A percentile compares a stretch with the other conserved stretches of the same genome.
phyloP scores from a whole-genome alignment of 306 rosid species.

The Geum urbanum region DNA sequence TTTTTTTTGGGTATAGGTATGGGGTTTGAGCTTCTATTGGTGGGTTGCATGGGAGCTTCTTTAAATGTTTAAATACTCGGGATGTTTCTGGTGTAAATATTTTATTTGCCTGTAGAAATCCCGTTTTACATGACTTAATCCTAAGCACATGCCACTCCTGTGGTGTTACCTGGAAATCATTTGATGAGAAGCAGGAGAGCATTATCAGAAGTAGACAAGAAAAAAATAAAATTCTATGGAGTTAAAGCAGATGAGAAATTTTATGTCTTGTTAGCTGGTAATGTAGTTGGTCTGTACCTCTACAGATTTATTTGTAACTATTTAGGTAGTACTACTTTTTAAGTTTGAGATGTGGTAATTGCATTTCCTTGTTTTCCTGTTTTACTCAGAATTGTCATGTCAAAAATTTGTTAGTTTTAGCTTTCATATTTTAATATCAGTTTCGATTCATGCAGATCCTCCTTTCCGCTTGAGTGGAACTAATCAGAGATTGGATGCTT shows the following conservation, averaged over 20 bases:
- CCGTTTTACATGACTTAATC: neutral
- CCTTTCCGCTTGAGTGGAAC: slow-evolving; percentile 12
- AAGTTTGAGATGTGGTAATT: neutral
- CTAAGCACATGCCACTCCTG: neutral
- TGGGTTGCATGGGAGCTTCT: neutral
- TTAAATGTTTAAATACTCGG: neutral
- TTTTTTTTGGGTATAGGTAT: neutral
- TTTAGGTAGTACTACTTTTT: neutral
- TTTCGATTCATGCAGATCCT: slow-evolving; percentile 39
- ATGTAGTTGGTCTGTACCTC: neutral
- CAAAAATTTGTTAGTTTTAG: neutral
- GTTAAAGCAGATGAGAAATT: neutral
- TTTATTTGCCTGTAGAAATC: too few species aligned
- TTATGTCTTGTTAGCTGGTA: neutral
- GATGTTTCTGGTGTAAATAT: neutral
- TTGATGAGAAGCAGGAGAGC: neutral
- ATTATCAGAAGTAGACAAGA: neutral
- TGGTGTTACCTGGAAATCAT: neutral
- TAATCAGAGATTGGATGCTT: slow-evolving; percentile 25
- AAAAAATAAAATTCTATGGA: neutral
- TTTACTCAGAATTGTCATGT: too few species aligned
- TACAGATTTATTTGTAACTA: neutral
- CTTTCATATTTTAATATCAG: slow-evolving; percentile 15
- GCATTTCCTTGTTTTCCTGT: neutral
- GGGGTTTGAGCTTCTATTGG: neutral